A percentile compares a stretch with the other conserved stretches of the same genome.
Evolutionary conservation across 2,329 filamentous ascomycete genomes (phyloP).

Genomic region (Endocalyx cinctus): DNA sequence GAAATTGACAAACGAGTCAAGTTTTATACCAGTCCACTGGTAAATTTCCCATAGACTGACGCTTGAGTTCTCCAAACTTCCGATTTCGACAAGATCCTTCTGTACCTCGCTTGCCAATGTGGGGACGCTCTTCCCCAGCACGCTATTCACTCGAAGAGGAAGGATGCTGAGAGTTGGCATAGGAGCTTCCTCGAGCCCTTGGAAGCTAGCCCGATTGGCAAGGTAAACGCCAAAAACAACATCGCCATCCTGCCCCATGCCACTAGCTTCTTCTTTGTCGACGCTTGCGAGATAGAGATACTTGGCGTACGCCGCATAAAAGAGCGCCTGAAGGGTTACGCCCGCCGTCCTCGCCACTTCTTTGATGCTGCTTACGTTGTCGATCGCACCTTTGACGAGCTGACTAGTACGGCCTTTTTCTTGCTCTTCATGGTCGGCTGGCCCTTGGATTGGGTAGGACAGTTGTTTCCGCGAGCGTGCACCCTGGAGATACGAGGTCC

Average conservation of each 20-base stretch:
- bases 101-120: slow-evolving; percentile 60
- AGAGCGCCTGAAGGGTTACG: slow-evolving; percentile 66
- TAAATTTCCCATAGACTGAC: slow-evolving; percentile 67
- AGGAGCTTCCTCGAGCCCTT: slow-evolving; percentile 40
- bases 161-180: slow-evolving; percentile 78
- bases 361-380: slow-evolving; percentile 12
- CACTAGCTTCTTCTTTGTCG: too few species aligned
- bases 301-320: slow-evolving; percentile 68
- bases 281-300: too few species aligned
- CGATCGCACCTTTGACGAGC: slow-evolving; percentile 13
- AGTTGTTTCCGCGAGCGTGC: too few species aligned
- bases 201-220: slow-evolving; percentile 62
- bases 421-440: too few species aligned
- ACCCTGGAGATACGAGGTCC: slow-evolving; percentile 41
- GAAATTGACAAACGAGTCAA: slow-evolving; percentile 81
- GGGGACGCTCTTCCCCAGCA: slow-evolving; percentile 31
- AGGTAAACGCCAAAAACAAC: slow-evolving; percentile 76
- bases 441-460: too few species aligned
- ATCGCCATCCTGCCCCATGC: slow-evolving; percentile 23
- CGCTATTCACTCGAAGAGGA: slow-evolving; percentile 55
- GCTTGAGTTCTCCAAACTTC: slow-evolving; percentile 46
- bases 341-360: slow-evolving; percentile 35
- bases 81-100: slow-evolving; percentile 60
- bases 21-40: slow-evolving; percentile 66
- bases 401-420: too few species aligned